A percentile compares a stretch with the other conserved stretches of the same genome.
These are phyloP conservation scores for Cladophialophora immunda DNA, from an alignment of 2,329 filamentous ascomycete species.

Conservation along the genomic window DNA sequence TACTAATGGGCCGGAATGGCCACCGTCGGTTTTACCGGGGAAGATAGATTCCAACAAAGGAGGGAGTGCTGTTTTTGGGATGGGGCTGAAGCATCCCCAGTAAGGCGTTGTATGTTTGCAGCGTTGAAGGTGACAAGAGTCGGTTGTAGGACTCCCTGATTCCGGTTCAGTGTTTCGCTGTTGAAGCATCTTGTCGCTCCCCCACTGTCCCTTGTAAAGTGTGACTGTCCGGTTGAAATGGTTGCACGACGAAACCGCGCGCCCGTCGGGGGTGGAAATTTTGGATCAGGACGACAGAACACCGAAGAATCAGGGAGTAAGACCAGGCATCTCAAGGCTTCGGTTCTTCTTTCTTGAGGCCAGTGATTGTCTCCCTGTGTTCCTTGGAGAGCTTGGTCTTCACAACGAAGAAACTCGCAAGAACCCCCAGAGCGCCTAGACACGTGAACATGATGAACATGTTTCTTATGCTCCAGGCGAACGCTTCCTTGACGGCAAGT, in stretches of 20 bases:
- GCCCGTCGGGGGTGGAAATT: background rate
- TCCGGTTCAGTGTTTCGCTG: constrained; percentile 11
- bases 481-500: constrained; percentile 51
- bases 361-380: constrained; percentile 56
- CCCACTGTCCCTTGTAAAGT: constrained; percentile 2
- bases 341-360: constrained; percentile 47
- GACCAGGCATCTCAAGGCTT: background rate
- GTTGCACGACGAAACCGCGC: constrained; percentile 6
- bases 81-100: constrained; percentile 35
- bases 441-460: constrained; percentile 58
- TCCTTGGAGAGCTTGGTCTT: constrained; percentile 50
- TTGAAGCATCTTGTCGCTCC: constrained; percentile 14
- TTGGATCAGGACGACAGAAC: background rate
- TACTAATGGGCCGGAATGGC: constrained; percentile 24
- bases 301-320: background rate
- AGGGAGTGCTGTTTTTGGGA: constrained; percentile 35
- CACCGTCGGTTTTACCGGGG: constrained; percentile 20
- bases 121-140: background rate
- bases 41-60: constrained; percentile 21
- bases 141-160: background rate
- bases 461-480: constrained; percentile 54
- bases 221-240: background rate
- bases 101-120: background rate
- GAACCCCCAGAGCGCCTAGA: constrained; percentile 27
- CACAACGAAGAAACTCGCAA: constrained; percentile 48